Conservation (phyloP, 2,329 filamentous ascomycete species). For the Cercospora sesami region DNA sequence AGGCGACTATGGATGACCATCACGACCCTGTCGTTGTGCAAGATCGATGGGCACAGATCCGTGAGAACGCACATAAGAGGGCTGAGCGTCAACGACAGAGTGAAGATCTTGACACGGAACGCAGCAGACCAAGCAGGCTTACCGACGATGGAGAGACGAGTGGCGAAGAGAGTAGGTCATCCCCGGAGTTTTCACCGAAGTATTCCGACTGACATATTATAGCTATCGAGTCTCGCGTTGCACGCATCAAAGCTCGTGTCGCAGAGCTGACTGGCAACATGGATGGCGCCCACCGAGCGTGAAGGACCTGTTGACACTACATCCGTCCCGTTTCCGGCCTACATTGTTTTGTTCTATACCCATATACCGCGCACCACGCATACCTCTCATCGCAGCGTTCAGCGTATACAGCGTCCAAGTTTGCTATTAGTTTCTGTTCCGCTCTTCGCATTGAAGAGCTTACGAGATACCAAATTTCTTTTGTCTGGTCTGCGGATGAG, state of each 20-base stretch:
- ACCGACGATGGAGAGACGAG: constrained; percentile 86
- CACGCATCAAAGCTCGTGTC: constrained; percentile 95
- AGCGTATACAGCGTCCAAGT: constrained; percentile 12
- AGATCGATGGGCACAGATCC: constrained; percentile 93
- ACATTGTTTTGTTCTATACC: constrained; percentile 12
- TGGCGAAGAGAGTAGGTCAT: constrained; percentile 82
- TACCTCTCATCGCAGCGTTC: constrained; percentile 11
- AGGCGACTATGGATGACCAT: constrained; percentile 44
- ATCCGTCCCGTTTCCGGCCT: not conserved
- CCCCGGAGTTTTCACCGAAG: not conserved
- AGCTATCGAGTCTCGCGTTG: constrained; percentile 95
- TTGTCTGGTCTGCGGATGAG: not conserved
- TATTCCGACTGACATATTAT: constrained; percentile 22
- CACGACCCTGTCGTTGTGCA: constrained; percentile 48
- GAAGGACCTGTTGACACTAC: constrained; percentile 1
- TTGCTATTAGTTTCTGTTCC: constrained; percentile 1
- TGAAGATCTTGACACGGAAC: constrained; percentile 58
- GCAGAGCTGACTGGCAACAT: constrained; percentile 72
- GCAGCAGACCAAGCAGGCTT: constrained; percentile 53
- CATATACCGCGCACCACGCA: constrained; percentile 4
- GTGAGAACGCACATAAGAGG: constrained; percentile 87
- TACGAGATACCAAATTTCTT: constrained; percentile 10
- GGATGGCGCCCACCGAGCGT: constrained; percentile 23
- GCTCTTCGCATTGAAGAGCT: not conserved
- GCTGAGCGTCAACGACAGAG: constrained; percentile 50